phyloP scores from a whole-genome alignment of 257 asterid genomes.

The Asclepias syriaca region DNA sequence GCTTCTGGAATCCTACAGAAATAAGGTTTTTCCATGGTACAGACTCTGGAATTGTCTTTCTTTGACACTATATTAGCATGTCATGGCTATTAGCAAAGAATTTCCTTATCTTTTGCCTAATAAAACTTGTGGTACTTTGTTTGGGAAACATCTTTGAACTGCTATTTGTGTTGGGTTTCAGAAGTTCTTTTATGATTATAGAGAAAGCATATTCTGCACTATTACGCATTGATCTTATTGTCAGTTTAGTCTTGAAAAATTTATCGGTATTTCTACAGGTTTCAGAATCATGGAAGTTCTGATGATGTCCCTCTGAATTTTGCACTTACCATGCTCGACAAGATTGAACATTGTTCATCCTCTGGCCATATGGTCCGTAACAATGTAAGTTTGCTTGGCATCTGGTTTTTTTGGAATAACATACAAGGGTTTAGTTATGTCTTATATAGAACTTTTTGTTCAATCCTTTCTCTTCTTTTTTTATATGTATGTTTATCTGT shows the following conservation, averaged over 20 bases:
- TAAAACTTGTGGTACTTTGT: not conserved
- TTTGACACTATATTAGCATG: not conserved
- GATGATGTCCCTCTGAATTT: constrained; percentile 64
- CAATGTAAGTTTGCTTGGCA: constrained; percentile 34
- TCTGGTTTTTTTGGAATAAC: constrained; percentile 1
- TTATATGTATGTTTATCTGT: not conserved
- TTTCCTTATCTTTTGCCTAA: not conserved
- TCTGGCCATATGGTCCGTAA: constrained; percentile 32
- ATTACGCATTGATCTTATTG: constrained; percentile 15
- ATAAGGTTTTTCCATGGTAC: constrained; percentile 77
- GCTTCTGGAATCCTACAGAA: constrained; percentile 72
- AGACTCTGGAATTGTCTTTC: constrained; percentile 15
- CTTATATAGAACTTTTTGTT: not conserved
- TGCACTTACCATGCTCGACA: constrained; percentile 57
- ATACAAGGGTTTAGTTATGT: not conserved
- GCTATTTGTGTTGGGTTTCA: not conserved
- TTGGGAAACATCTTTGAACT: not conserved
- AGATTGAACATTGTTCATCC: constrained; percentile 37
- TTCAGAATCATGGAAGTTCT: constrained; percentile 46
- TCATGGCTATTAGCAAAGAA: not conserved
- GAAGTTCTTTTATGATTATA: not conserved
- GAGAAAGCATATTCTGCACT: not conserved
- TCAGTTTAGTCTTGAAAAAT: constrained; percentile 13
- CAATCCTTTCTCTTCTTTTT: not conserved
- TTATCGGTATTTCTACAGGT: constrained; percentile 45